These are phyloP conservation scores for Blastobotrys malaysiensis DNA, from an alignment of 1,139 yeast species.

Conservation along the genomic window DNA sequence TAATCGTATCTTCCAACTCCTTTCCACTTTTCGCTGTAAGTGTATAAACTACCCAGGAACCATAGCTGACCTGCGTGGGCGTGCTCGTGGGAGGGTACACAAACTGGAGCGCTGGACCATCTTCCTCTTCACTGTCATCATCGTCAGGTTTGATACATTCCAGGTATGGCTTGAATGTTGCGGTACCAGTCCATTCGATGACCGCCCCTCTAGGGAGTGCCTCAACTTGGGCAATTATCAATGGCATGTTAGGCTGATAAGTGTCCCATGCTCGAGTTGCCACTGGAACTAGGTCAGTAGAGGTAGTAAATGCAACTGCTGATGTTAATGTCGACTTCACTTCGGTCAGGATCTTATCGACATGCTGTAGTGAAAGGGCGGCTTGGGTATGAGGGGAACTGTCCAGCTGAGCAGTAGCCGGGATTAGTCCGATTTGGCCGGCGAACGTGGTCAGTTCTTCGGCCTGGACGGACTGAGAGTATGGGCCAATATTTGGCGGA, in stretches of 20 bases:
- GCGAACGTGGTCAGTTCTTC: conserved; percentile 60
- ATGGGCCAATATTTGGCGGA: conserved; percentile 96
- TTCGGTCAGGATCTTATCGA: conserved; percentile 1
- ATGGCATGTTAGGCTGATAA: conserved; percentile 8
- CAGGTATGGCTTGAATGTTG: conserved; percentile 19
- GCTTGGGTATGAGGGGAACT: conserved; percentile 31
- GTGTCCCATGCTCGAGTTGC: conserved; percentile 40
- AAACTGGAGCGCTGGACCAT: not conserved
- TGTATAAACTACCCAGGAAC: not conserved
- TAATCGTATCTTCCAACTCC: not conserved
- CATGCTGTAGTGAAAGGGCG: conserved; percentile 63
- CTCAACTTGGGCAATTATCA: conserved; percentile 49
- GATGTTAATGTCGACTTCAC: conserved; percentile 32
- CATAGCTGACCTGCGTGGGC: not conserved
- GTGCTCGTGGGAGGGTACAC: conserved; percentile 3
- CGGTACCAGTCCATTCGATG: conserved; percentile 62
- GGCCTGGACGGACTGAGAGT: conserved; percentile 71
- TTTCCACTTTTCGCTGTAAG: not conserved
- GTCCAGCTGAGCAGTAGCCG: conserved; percentile 52
- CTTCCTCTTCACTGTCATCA: conserved; percentile 20
- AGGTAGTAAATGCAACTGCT: conserved; percentile 53
- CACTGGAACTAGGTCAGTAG: conserved; percentile 27
- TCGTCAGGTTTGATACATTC: conserved; percentile 18
- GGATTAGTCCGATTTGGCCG: conserved; percentile 87
- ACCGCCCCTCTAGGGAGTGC: conserved; percentile 64